phyloP scores from a whole-genome alignment of 352 stramenopile species.

The Phytophthora podocarpi region DNA sequence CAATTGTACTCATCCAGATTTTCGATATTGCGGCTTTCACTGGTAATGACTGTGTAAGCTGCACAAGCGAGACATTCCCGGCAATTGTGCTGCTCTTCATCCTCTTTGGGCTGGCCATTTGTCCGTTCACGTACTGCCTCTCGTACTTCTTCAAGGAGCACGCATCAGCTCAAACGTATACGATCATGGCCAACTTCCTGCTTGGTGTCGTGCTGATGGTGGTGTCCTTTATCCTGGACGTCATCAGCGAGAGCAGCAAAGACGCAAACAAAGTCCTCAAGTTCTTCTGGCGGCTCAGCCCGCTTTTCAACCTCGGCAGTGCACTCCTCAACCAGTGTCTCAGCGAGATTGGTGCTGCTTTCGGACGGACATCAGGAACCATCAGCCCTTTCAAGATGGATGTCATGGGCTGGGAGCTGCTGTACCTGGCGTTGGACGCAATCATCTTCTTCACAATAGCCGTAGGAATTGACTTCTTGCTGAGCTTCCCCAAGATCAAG shows the following conservation, averaged over 20 bases:
- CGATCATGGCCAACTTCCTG: constrained; percentile 76
- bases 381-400: constrained; percentile 58
- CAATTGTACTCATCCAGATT: constrained; percentile 57
- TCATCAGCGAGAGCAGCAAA: constrained; percentile 55
- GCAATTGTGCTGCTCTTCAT: constrained; percentile 62
- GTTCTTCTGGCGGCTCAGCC: constrained; percentile 79
- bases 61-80: constrained; percentile 47
- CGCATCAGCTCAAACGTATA: constrained; percentile 72
- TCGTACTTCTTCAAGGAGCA: constrained; percentile 73
- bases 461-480: no score
- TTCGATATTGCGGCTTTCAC: constrained; percentile 55
- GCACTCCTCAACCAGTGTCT: constrained; percentile 46
- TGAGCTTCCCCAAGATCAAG: constrained; percentile 36
- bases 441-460: constrained; percentile 33
- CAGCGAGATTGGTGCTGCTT: constrained; percentile 46
- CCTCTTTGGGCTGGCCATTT: constrained; percentile 64
- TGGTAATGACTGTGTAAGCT: constrained; percentile 52
- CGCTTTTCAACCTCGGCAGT: constrained; percentile 59
- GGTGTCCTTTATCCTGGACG: constrained; percentile 56
- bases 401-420: constrained; percentile 68
- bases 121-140: constrained; percentile 70
- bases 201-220: constrained; percentile 67
- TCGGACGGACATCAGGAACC: constrained; percentile 34
- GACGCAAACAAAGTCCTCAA: constrained; percentile 54
- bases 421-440: constrained; percentile 44